Evolutionary conservation across 2,329 filamentous ascomycete species (phyloP).

Genomic region (Aspergillus pseudoglaucus): DNA sequence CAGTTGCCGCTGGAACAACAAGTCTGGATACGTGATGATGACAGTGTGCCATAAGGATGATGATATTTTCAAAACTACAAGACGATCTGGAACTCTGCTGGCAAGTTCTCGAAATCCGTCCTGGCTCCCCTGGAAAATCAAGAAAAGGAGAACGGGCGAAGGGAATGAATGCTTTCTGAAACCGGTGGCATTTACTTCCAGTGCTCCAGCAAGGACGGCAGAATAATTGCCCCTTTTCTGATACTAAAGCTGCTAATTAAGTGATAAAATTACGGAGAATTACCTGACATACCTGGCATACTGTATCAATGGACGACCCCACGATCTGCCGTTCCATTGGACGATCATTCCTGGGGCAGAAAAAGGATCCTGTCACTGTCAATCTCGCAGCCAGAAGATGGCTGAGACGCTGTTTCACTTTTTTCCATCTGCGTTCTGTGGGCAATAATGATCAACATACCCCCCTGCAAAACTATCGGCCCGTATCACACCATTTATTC

Average conservation of each 20-base stretch:
- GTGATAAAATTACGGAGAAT: no score
- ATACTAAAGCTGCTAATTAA: not conserved
- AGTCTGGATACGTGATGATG: constrained; percentile 8
- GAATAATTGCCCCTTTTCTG: not conserved
- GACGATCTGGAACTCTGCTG: not conserved
- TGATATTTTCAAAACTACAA: constrained; percentile 7
- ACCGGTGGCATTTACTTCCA: not conserved
- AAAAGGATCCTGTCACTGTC: not conserved
- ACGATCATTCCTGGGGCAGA: constrained; percentile 11
- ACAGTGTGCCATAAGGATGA: constrained; percentile 10
- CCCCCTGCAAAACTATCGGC: not conserved
- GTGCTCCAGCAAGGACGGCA: not conserved
- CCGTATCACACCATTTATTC: no score
- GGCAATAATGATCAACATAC: not conserved
- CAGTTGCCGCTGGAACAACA: no score
- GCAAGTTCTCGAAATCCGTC: not conserved
- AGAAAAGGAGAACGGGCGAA: not conserved
- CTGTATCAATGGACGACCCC: not conserved
- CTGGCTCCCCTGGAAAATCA: no score
- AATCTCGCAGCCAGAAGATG: not conserved
- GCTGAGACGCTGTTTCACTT: not conserved
- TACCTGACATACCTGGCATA: not conserved
- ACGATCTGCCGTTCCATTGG: constrained; percentile 10
- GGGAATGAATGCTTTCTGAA: not conserved
- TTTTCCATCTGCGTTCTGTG: not conserved